Evolutionary conservation across 371 early-diverging fungal species (phyloP), one percentile per base, ranked within the genome.

Genomic region (Mortierella sp.): DNA sequence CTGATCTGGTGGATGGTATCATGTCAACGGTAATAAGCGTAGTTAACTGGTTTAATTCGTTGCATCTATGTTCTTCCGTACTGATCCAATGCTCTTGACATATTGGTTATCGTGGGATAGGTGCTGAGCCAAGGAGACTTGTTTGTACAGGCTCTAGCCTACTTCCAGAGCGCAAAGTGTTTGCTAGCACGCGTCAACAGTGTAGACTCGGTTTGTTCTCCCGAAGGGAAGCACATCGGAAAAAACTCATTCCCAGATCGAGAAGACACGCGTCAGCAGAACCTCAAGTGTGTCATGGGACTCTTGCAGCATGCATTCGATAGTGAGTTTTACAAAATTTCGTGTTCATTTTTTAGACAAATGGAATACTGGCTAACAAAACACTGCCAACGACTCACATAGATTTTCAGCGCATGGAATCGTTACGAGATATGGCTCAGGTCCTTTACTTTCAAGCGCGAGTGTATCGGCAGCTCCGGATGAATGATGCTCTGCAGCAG

Each of bases 151-250:
- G 50, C 75, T 12, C 12, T 68, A 9, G 69, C 69, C 7, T 63
- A 64, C 21, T 68, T 64, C n/a, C 69, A 75, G 32, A 41, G 42
- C 5, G 75, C 69, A 24, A 68, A 68, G 27, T 75, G 75, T 41
- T 39, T 68, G 5, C 48, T 68, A 6, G 64, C 69, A 3, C 37
- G 31, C 23, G 32, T 21, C 2, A 62, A 62, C 31, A 52, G 42
- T 3, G 32, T 30, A 26, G 46, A 7, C n/a, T n/a, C n/a, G n/a
- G 37, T 34, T 14, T 34, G 14, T 7, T 34, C 37, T 4, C 37
- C n/a, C n/a, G n/a, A n/a, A n/a, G n/a, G n/a, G 37, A 34, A 34
- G 14, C 37, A 1, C 4, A 7, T 14, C 37, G 14, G 37, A 14
- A 34, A 34, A 4, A 14, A 50, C 19, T 23, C 60, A 12, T 42